Evolutionary conservation across 768 basidiomycete species (phyloP).

Genomic region (Collybia mongolica): DNA sequence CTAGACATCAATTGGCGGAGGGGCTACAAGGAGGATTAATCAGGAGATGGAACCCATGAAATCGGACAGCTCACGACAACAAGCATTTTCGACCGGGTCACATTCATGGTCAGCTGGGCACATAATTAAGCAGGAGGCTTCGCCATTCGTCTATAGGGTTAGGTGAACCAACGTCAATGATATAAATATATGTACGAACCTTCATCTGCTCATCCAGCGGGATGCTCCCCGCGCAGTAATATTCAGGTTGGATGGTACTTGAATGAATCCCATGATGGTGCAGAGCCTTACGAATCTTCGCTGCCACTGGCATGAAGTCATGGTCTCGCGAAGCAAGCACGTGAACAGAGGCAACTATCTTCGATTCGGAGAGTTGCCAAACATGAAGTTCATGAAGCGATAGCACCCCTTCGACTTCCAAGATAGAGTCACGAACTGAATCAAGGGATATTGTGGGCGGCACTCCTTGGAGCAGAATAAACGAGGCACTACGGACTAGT

Average conservation of each 20-base stretch:
- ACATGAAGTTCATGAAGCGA: slow-evolving; percentile 94
- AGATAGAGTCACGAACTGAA: slow-evolving; percentile 80
- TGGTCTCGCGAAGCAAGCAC: slow-evolving; percentile 77
- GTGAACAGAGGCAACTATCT: slow-evolving; percentile 95
- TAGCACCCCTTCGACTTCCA: slow-evolving; percentile 79
- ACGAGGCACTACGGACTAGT: slow-evolving; percentile 84
- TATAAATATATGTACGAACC: slow-evolving; percentile 28
- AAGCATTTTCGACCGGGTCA: slow-evolving; percentile 67
- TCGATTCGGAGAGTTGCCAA: slow-evolving; percentile 96
- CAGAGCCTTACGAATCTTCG: slow-evolving; percentile 77
- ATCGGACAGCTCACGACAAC: slow-evolving; percentile 63
- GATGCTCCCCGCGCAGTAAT: slow-evolving; percentile 37
- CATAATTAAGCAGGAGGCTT: slow-evolving; percentile 66
- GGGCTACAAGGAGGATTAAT: slow-evolving; percentile 33
- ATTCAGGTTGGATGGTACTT: slow-evolving; percentile 93
- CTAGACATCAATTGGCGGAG: slow-evolving; percentile 40
- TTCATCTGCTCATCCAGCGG: slow-evolving; percentile 47
- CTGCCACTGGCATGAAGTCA: slow-evolving; percentile 91
- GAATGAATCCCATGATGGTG: slow-evolving; percentile 95
- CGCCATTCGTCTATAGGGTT: slow-evolving; percentile 39
- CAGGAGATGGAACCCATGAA: background rate
- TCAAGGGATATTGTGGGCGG: slow-evolving; percentile 88
- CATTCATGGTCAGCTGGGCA: slow-evolving; percentile 73
- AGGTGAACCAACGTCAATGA: slow-evolving; percentile 6
- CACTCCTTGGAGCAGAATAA: slow-evolving; percentile 93